Base-by-base conservation (phyloP, 2,329 filamentous ascomycete species). In the Alternaria viburni region DNA sequence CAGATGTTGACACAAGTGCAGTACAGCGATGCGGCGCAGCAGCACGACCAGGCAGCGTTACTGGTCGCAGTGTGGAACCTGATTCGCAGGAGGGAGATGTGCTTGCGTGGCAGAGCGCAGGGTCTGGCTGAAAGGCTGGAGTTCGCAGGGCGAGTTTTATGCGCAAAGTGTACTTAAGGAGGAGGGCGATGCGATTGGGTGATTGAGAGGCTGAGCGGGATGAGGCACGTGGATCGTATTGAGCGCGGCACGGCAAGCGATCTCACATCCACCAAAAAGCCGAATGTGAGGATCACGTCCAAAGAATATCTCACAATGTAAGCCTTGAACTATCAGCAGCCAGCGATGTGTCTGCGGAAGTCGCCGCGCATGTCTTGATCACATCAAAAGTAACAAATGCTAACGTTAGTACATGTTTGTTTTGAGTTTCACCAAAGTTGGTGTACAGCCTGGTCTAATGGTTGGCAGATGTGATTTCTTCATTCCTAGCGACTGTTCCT, bases 111-210 rank as follows among this genome's bases (percentile, higher is more conserved):
- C 26, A 23, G 19, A 41, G 28, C 15, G 30, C 28, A n/a, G 28
- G 8, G 28, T 41, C 13, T 32, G 54, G 26, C 13, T 15, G 46
- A 44, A 45, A 47, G 46, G 47, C 23, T 52, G 17, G 26, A 41
- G 28, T 36, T 56, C 13, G 49, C 19, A 25, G 28, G 11, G 19
- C 11, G 28, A 21, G 28, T 11, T 59, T 5, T 21, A n/a, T 30
- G 55, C 41, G 41, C 32, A 47, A 30, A 45, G 28, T 28, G 32
- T 25, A 49, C 30, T 32, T 26, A 25, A 46, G 44, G 23, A 25
- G 32, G 43, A 13, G 47, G 17, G 28, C 26, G 13, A 54, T 62
- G 55, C 59, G 59, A 62, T 62, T 62, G 54, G 59, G 21, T n/a
- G 13, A 15, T 2, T 11, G 45, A 49, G 19, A 25, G 13, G 45